phyloP scores from a whole-genome alignment of 371 early-diverging fungal species.

The Mortierella polycephala region DNA sequence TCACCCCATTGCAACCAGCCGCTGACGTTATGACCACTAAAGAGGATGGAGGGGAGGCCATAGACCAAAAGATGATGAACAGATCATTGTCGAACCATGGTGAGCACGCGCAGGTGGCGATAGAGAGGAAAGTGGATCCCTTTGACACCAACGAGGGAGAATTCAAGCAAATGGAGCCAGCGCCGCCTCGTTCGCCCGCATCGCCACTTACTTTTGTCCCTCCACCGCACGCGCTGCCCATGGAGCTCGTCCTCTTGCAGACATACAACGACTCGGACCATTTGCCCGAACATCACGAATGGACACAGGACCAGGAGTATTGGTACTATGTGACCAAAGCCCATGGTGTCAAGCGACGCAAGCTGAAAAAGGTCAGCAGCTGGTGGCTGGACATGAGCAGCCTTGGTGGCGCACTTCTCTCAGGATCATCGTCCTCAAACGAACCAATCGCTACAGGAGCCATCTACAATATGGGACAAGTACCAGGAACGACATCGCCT shows the following conservation, averaged over 20 bases:
- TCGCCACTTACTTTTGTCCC: conserved; percentile 19
- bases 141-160: conserved; percentile 40
- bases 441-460: conserved; percentile 49
- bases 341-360: conserved; percentile 47
- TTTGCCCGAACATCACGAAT: conserved; percentile 50
- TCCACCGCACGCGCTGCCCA: conserved; percentile 47
- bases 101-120: too few relatives aligned
- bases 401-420: conserved; percentile 27
- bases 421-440: conserved; percentile 22
- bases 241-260: conserved; percentile 51
- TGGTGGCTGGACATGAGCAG: conserved; percentile 52
- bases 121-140: conserved; percentile 22
- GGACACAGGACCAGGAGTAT: conserved; percentile 48
- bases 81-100: too few relatives aligned
- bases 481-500: conserved; percentile 18
- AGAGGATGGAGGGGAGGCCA: neutral
- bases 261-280: conserved; percentile 53
- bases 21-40: neutral
- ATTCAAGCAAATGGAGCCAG: conserved; percentile 26
- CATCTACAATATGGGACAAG: conserved; percentile 40
- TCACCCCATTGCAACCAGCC: neutral
- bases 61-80: too few relatives aligned
- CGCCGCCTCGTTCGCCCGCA: neutral
- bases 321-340: conserved; percentile 54
- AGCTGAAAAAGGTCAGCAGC: conserved; percentile 52